A percentile compares a stretch with the other conserved stretches of the same genome.
Evolutionary conservation across 306 rosid genomes (phyloP).

Genomic region (Rosa multiflora): DNA sequence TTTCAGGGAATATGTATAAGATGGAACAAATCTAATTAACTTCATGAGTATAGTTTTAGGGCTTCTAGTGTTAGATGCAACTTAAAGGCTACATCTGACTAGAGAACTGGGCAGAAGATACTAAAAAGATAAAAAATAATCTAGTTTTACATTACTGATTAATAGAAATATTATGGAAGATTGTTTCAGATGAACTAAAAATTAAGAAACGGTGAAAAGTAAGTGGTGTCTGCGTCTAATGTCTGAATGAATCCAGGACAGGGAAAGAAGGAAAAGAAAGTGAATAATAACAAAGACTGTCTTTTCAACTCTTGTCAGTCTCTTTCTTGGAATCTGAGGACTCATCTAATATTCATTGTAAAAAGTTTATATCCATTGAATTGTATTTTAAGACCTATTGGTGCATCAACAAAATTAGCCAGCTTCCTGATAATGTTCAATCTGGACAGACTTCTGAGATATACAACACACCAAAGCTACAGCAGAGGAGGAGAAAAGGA

Average conservation of each 20-base stretch:
- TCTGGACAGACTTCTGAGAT: conserved; percentile 8
- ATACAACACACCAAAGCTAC: conserved; percentile 3
- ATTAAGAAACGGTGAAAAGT: neutral
- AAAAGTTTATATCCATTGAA: neutral
- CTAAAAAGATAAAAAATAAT: neutral
- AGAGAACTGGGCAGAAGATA: neutral
- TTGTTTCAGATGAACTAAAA: neutral
- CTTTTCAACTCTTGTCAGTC: neutral
- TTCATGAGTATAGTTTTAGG: neutral
- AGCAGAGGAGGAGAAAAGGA: conserved; percentile 20
- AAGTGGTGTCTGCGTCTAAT: neutral
- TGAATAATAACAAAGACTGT: neutral
- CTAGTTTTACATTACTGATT: neutral
- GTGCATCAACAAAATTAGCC: neutral
- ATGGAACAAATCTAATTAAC: conserved; percentile 5
- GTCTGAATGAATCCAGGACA: neutral
- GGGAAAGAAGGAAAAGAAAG: neutral
- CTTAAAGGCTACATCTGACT: neutral
- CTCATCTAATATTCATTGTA: neutral
- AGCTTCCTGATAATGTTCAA: neutral
- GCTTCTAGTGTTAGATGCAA: neutral
- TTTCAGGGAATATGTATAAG: neutral
- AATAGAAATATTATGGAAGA: neutral
- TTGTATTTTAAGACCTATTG: neutral
- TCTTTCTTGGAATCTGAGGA: neutral